Conservation (phyloP, 495 filamentous ascomycete genomes). For the Peziza echinospora region DNA sequence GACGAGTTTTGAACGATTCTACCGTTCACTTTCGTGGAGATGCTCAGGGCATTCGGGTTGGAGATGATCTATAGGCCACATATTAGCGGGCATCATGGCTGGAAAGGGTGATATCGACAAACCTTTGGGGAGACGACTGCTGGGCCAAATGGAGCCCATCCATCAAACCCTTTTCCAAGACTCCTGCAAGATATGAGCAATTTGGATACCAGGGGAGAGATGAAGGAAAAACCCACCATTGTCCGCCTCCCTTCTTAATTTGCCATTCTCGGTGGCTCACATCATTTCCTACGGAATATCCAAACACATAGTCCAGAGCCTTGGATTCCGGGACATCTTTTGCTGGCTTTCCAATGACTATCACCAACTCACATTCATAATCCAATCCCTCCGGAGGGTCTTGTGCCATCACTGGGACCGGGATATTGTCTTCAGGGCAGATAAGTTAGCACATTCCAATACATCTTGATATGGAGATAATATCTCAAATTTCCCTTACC, state of each 20-base stretch:
- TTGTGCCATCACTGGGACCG: conserved; percentile 20
- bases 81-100: too few relatives aligned
- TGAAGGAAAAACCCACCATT: conserved; percentile 36
- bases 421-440: conserved; percentile 2
- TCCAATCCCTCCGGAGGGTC: conserved; percentile 39
- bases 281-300: conserved; percentile 67
- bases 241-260: conserved; percentile 51
- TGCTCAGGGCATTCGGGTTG: conserved; percentile 44
- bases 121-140: conserved; percentile 48
- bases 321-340: conserved; percentile 40
- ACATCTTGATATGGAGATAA: too few relatives aligned
- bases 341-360: conserved; percentile 52
- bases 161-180: conserved; percentile 68
- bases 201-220: too few relatives aligned
- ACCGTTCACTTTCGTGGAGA: conserved; percentile 48
- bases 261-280: conserved; percentile 74
- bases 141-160: conserved; percentile 73
- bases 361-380: conserved; percentile 70
- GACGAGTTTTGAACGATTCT: conserved; percentile 47
- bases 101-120: too few relatives aligned
- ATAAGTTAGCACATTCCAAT: too few relatives aligned
- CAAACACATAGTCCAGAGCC: conserved; percentile 55
- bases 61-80: conserved; percentile 27
- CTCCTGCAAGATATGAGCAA: conserved; percentile 19
- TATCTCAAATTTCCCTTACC: too few relatives aligned